These are phyloP conservation scores for Cytospora paraplurivora DNA, from an alignment of 2,329 filamentous ascomycete species.

Conservation along the genomic window DNA sequence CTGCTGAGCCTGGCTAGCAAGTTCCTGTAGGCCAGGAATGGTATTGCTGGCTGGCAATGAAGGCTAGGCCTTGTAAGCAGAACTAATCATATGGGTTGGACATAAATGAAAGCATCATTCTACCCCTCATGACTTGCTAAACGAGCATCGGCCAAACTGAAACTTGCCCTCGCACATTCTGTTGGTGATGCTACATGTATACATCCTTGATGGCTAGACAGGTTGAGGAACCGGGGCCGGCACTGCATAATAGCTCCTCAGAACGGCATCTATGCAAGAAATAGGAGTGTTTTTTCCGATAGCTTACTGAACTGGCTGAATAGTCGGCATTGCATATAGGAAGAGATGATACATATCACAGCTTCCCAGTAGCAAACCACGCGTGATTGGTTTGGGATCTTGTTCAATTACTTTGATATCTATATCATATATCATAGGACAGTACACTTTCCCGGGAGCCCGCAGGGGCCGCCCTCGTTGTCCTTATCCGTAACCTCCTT, in stretches of 20 bases:
- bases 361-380: not conserved
- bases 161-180: no score
- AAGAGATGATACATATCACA: no score
- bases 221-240: no score
- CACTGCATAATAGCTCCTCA: no score
- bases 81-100: not conserved
- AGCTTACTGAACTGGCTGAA: no score
- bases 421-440: constrained; percentile 54
- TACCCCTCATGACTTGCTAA: not conserved
- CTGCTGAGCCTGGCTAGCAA: constrained; percentile 51
- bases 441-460: constrained; percentile 73
- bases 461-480: constrained; percentile 69
- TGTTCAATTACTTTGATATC: not conserved
- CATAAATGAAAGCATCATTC: not conserved
- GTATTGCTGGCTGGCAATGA: not conserved
- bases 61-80: not conserved
- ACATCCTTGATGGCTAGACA: no score
- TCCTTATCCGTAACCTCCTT: constrained; percentile 35
- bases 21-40: constrained; percentile 41
- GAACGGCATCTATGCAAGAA: no score
- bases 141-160: no score
- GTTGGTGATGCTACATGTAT: no score
- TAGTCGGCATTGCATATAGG: no score
- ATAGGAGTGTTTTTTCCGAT: no score
- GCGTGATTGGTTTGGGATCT: not conserved